These are phyloP conservation scores for Linnemannia schmuckeri DNA, from an alignment of 192 early-diverging fungal genomes.

Conservation along the genomic window DNA sequence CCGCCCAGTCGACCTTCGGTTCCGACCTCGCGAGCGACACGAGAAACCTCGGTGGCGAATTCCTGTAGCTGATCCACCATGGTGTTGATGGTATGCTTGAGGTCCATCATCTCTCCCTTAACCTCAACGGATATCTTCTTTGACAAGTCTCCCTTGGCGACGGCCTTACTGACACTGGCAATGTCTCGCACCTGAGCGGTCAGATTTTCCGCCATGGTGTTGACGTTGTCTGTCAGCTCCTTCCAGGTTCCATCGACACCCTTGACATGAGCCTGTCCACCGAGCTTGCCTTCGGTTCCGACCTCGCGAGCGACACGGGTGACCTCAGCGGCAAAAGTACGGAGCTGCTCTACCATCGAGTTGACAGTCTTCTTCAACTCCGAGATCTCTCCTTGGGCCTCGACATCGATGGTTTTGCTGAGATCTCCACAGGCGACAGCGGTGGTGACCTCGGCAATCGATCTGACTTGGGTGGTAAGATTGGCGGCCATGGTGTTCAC, in stretches of 20 bases:
- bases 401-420: slow-evolving; percentile 60
- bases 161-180: slow-evolving; percentile 69
- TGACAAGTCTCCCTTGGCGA: too few relatives aligned
- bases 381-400: slow-evolving; percentile 66
- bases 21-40: slow-evolving; percentile 77
- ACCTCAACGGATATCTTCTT: too few relatives aligned
- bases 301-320: too few relatives aligned
- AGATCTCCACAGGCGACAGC: slow-evolving; percentile 70
- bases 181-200: slow-evolving; percentile 80
- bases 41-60: slow-evolving; percentile 75
- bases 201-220: slow-evolving; percentile 77
- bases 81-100: slow-evolving; percentile 75
- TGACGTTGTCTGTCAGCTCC: too few relatives aligned
- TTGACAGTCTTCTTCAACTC: slow-evolving; percentile 68
- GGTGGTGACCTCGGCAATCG: slow-evolving; percentile 67
- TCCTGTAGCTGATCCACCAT: slow-evolving; percentile 80
- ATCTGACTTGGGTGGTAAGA: slow-evolving; percentile 60
- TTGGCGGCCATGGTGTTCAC: slow-evolving; percentile 68
- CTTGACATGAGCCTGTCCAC: too few relatives aligned
- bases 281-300: too few relatives aligned
- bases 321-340: too few relatives aligned
- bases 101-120: slow-evolving; percentile 70
- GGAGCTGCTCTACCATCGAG: slow-evolving; percentile 67
- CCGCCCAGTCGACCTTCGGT: slow-evolving; percentile 71
- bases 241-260: too few relatives aligned